These are phyloP conservation scores for Ophiostoma triangulosporum DNA, from an alignment of 2,329 filamentous ascomycete species.

Conservation along the genomic window DNA sequence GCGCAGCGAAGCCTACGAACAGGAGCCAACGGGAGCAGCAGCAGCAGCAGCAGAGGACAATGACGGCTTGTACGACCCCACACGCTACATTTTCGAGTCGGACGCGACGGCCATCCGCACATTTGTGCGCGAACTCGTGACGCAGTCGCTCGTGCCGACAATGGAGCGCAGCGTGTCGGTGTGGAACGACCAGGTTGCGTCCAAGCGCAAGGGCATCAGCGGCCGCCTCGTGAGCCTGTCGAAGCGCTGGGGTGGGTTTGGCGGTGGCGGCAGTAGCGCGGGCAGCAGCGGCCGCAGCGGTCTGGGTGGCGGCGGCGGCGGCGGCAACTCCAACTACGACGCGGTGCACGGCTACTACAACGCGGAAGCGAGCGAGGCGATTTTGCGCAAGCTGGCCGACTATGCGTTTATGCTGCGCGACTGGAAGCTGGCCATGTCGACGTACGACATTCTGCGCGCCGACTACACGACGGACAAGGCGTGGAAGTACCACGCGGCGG, in stretches of 20 bases:
- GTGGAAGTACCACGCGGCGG: conserved; percentile 87
- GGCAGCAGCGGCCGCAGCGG: conserved; percentile 29
- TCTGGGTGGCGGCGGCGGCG: conserved; percentile 36
- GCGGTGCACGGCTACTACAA: conserved; percentile 71
- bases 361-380: conserved; percentile 72
- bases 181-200: conserved; percentile 97
- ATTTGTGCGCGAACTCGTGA: conserved; percentile 89
- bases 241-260: conserved; percentile 78
- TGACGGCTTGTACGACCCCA: conserved; percentile 52
- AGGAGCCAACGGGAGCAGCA: conserved; percentile 28
- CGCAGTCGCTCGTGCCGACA: conserved; percentile 83
- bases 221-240: conserved; percentile 92
- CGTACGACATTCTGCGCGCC: conserved; percentile 75
- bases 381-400: conserved; percentile 86
- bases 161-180: conserved; percentile 87
- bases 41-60: conserved; percentile 43
- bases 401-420: conserved; percentile 96
- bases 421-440: conserved; percentile 83
- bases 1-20: conserved; percentile 24
- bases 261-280: conserved; percentile 27
- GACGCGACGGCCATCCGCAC: conserved; percentile 78
- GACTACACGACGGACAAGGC: conserved; percentile 95
- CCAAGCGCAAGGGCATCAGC: conserved; percentile 71
- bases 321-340: conserved; percentile 53
- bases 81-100: conserved; percentile 77